These are phyloP conservation scores for Sphenostylis stenocarpa DNA, from an alignment of 306 rosid genomes.

Conservation along the genomic window DNA sequence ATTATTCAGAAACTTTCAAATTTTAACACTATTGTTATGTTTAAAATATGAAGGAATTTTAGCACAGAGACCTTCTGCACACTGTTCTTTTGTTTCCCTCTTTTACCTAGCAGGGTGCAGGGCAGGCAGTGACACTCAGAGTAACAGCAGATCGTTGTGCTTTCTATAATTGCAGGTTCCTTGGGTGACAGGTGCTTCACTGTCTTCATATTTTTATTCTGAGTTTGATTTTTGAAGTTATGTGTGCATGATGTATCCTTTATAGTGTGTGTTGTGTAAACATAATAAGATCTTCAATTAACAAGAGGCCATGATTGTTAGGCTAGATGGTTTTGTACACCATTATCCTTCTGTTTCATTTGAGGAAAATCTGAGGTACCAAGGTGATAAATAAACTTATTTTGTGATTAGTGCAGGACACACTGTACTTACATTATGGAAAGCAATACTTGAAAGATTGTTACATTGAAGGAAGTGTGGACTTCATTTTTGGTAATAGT, in stretches of 20 bases:
- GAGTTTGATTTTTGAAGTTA: neutral
- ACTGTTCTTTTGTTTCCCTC: neutral
- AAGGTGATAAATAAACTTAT: neutral
- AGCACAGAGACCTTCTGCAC: neutral
- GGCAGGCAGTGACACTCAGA: conserved; percentile 96
- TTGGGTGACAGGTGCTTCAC: conserved; percentile 88
- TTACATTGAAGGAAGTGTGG: conserved; percentile 94
- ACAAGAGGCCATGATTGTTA: neutral
- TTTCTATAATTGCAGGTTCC: conserved; percentile 90
- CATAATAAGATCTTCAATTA: neutral
- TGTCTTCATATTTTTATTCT: neutral
- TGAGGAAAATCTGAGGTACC: neutral
- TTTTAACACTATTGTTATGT: neutral
- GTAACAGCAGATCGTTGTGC: conserved; percentile 91
- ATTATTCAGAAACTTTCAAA: neutral
- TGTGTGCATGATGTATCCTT: no score
- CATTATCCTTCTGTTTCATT: neutral
- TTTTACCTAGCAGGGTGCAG: conserved; percentile 65
- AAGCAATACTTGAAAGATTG: conserved; percentile 88
- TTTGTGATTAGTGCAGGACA: conserved; percentile 61
- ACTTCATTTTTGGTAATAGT: conserved; percentile 92
- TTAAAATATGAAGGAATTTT: no score
- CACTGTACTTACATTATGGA: conserved; percentile 84
- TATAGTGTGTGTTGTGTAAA: neutral
- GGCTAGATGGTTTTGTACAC: neutral